These are phyloP conservation scores for Epichloe brachyelytri DNA, from an alignment of 2,329 filamentous ascomycete species.

Conservation along the genomic window DNA sequence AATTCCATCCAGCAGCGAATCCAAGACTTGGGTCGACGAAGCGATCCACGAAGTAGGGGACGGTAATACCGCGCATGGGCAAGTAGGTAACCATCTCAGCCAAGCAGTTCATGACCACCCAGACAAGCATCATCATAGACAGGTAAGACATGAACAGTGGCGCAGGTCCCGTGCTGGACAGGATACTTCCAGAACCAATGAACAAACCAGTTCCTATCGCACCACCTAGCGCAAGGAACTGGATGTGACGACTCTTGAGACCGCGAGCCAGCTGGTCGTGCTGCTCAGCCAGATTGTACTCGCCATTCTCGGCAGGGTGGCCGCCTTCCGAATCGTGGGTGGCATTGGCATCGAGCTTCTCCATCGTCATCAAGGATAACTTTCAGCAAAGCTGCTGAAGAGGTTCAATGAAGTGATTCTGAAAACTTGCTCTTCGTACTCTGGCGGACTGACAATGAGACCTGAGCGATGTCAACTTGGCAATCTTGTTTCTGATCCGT, in stretches of 20 bases:
- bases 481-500: neutral
- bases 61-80: constrained; percentile 41
- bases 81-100: constrained; percentile 43
- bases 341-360: constrained; percentile 9
- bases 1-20: constrained; percentile 48
- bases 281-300: constrained; percentile 24
- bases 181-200: constrained; percentile 45
- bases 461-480: neutral
- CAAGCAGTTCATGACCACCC: constrained; percentile 40
- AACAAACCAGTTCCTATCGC: constrained; percentile 54
- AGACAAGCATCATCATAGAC: constrained; percentile 40
- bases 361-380: constrained; percentile 6
- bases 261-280: constrained; percentile 39
- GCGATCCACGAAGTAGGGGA: constrained; percentile 42
- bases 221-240: constrained; percentile 43
- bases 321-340: constrained; percentile 12
- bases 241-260: constrained; percentile 46
- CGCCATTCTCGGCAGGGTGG: constrained; percentile 11
- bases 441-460: neutral
- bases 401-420: neutral
- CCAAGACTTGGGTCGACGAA: constrained; percentile 42
- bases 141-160: constrained; percentile 59
- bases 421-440: neutral
- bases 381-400: neutral
- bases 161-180: constrained; percentile 45